Conservation (phyloP, 257 asterid genomes). For the Jaltomata sinuosa region DNA sequence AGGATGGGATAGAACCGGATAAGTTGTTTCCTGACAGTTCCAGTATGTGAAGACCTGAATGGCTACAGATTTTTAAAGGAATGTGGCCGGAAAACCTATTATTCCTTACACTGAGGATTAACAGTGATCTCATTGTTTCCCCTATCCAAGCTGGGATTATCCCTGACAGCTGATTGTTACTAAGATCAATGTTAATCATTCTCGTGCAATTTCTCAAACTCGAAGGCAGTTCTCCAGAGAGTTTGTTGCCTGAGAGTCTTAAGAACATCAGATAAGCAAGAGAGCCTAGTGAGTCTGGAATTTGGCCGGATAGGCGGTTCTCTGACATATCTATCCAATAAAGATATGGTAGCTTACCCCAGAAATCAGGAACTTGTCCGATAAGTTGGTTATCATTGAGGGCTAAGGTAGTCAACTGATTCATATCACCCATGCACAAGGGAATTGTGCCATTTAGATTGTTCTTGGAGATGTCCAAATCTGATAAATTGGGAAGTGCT, state of each 20-base stretch:
- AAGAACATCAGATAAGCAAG: constrained; percentile 7
- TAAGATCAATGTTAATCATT: constrained; percentile 18
- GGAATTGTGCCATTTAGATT: constrained; percentile 21
- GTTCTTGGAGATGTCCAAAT: constrained; percentile 23
- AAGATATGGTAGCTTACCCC: constrained; percentile 10
- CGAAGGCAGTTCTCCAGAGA: constrained; percentile 19
- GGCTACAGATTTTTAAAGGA: constrained; percentile 18
- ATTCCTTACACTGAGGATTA: constrained; percentile 20
- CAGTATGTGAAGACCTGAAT: constrained; percentile 20
- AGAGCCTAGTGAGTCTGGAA: constrained; percentile 25
- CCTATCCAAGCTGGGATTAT: constrained; percentile 32
- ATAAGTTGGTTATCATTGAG: constrained; percentile 15
- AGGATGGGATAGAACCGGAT: constrained; percentile 16
- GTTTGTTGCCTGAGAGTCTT: constrained; percentile 17
- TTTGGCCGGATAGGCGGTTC: constrained; percentile 14
- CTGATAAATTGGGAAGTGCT: constrained; percentile 7
- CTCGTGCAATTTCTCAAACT: constrained; percentile 21
- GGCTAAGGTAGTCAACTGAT: constrained; percentile 10
- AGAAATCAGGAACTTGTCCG: constrained; percentile 21
- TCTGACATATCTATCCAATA: constrained; percentile 21
- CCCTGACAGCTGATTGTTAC: constrained; percentile 29
- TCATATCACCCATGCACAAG: constrained; percentile 9
- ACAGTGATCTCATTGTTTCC: constrained; percentile 2
- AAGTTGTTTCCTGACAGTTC: constrained; percentile 18
- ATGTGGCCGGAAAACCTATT: constrained; percentile 17